Base-by-base conservation (phyloP, 2,329 filamentous ascomycete species). In the Zasmidium angulare region DNA sequence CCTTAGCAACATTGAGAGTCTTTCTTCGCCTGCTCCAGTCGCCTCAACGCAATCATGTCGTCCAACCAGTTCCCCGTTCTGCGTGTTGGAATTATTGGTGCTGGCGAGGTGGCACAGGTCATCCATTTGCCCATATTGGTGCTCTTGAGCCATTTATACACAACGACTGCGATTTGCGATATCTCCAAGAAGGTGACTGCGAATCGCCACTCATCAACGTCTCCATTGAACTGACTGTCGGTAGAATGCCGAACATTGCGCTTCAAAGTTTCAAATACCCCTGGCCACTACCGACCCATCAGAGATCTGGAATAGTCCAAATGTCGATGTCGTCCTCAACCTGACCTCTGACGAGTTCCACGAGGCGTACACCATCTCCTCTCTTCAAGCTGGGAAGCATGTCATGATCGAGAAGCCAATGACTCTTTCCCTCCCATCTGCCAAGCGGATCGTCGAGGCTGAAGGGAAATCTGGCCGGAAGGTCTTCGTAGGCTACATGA, bases 401-500 rank as follows among this genome's bases (percentile, higher is more conserved):
- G 80, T 82, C 11, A 77, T 88, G 59, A 73, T 88, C 2, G 85
- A 88, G 68, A 86, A 86, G 58, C 85, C 86, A 0, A 66, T 85
- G 1, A 77, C 83, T 0, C 67, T 87, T 3, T 81, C 76, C 22
- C 70, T 81, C 20, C 75, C 73, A 1, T 79, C 80, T 50, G 73
- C 80, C 0, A 71, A 80, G 23, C 68, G 72, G 0, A 79, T 88
- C 21, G 72, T 81, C 26, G 78, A 74, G 0, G 84, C 84, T 0
- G 81, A 86, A 67, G 26, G n/a, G n/a, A 69, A 72, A 19, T 65
- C 60, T 0, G 77, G 69, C 72, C 1, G 78, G 76, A 0, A 79
- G 77, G 77, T 86, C 1, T 84, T 88, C 66, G 82, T 88, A 0
- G 84, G 84, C 1, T 85, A 83, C 56, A 86, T 85, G 77, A 76